phyloP scores from a whole-genome alignment of 257 asterid genomes.

The Euphrasia confusa region DNA sequence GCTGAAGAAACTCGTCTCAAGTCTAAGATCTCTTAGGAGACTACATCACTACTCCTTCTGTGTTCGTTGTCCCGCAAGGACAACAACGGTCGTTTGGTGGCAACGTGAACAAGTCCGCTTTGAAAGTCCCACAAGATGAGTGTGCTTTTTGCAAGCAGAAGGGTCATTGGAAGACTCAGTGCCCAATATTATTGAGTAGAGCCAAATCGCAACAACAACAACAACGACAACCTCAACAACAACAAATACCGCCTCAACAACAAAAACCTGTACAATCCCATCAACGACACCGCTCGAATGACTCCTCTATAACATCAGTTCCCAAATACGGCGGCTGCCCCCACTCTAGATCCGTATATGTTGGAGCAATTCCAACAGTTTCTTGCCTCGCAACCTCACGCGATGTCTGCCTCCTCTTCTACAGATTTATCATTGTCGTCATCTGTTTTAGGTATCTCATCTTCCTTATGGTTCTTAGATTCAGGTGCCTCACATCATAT shows the following conservation, averaged over 20 bases:
- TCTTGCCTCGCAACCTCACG: neutral
- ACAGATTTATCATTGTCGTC: no score
- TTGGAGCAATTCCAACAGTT: neutral
- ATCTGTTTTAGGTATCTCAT: neutral
- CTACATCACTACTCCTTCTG: neutral
- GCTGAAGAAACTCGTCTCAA: constrained; percentile 11
- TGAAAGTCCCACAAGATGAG: neutral
- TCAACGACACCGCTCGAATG: no score
- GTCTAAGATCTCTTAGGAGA: neutral
- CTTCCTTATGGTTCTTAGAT: neutral
- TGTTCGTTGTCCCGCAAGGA: neutral
- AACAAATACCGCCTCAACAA: no score
- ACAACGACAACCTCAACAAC: no score
- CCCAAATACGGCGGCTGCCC: neutral
- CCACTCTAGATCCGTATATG: neutral
- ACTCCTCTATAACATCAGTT: neutral
- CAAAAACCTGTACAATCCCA: no score
- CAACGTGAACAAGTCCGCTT: neutral
- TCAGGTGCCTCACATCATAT: neutral
- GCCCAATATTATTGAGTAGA: neutral
- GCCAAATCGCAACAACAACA: neutral
- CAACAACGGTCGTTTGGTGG: neutral
- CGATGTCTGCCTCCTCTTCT: neutral
- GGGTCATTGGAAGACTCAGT: neutral
- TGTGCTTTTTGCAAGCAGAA: neutral